These are phyloP conservation scores for Ceratopteris richardii DNA, from an alignment of 75 land plant genomes.

Conservation along the genomic window DNA sequence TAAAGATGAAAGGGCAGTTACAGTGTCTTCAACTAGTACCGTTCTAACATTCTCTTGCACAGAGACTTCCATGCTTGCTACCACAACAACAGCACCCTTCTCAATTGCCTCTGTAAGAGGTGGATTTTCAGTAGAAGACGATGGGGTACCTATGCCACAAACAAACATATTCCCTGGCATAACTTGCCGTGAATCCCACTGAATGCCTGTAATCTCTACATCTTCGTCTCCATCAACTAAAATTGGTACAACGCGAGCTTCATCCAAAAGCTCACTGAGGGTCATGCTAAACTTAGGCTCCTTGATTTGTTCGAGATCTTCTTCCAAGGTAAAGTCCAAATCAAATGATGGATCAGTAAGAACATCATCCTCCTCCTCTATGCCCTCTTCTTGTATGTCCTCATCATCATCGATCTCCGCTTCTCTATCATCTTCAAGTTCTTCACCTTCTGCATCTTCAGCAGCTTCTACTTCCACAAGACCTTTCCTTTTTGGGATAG, in stretches of 20 bases:
- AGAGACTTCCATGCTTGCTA: constrained; percentile 67
- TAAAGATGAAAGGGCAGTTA: constrained; percentile 43
- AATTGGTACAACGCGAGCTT: constrained; percentile 77
- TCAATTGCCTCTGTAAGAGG: constrained; percentile 72
- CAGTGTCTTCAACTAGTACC: constrained; percentile 73
- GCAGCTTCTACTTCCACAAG: constrained; percentile 8
- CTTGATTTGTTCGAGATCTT: constrained; percentile 19
- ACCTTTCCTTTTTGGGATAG: too few species aligned
- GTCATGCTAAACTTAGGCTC: constrained; percentile 70
- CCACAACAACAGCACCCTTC: constrained; percentile 84
- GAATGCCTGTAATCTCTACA: constrained; percentile 67
- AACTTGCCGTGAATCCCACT: constrained; percentile 77
- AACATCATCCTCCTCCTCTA: not conserved
- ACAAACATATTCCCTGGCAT: constrained; percentile 79
- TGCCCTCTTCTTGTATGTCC: constrained; percentile 1
- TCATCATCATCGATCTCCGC: constrained; percentile 9
- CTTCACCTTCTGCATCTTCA: constrained; percentile 3
- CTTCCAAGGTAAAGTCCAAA: constrained; percentile 30
- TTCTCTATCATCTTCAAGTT: constrained; percentile 7
- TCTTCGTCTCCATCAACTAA: constrained; percentile 80
- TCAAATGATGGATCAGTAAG: constrained; percentile 23
- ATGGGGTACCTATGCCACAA: constrained; percentile 30
- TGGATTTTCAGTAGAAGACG: constrained; percentile 55
- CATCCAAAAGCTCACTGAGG: constrained; percentile 86
- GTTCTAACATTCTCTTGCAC: constrained; percentile 63